Evolutionary conservation across 2,329 filamentous ascomycete genomes (phyloP).

Genomic region (Teratosphaeria epicoccoides): DNA sequence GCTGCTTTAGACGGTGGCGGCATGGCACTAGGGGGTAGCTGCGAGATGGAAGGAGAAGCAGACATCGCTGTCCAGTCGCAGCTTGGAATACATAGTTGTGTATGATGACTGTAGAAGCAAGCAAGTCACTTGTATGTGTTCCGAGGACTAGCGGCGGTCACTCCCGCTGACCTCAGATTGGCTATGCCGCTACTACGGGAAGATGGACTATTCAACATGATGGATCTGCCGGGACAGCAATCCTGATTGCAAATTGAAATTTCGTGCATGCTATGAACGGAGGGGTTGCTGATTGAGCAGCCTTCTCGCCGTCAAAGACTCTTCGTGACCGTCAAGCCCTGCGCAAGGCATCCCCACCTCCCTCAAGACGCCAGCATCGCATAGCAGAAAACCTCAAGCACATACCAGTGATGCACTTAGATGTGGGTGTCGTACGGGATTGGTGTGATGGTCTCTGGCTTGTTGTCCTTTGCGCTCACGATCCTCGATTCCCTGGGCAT

Average conservation of each 20-base stretch:
- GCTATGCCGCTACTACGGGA: too few relatives aligned
- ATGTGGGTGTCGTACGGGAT: constrained; percentile 98
- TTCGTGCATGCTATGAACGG: constrained; percentile 4
- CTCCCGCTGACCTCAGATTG: background rate
- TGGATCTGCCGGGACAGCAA: background rate
- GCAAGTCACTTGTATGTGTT: background rate
- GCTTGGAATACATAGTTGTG: background rate
- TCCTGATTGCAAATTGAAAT: constrained; percentile 1
- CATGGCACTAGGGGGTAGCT: background rate
- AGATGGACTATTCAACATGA: background rate
- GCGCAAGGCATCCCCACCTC: background rate
- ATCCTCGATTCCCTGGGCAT: constrained; percentile 71
- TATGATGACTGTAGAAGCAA: background rate
- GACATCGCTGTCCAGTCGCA: background rate
- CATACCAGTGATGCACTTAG: constrained; percentile 41
- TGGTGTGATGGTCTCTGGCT: constrained; percentile 82
- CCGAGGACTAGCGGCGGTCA: background rate
- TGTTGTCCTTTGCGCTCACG: constrained; percentile 69
- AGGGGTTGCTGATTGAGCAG: background rate
- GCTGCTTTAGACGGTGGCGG: background rate
- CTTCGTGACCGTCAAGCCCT: background rate
- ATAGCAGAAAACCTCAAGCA: constrained; percentile 1
- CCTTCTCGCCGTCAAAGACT: background rate
- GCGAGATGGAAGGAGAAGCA: background rate
- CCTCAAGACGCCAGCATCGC: background rate